Percentiles rank a stretch among this genome's conserved stretches.
These are phyloP conservation scores for Bassia scoparia DNA, from an alignment of 148 eudicot genomes.

Conservation along the genomic window DNA sequence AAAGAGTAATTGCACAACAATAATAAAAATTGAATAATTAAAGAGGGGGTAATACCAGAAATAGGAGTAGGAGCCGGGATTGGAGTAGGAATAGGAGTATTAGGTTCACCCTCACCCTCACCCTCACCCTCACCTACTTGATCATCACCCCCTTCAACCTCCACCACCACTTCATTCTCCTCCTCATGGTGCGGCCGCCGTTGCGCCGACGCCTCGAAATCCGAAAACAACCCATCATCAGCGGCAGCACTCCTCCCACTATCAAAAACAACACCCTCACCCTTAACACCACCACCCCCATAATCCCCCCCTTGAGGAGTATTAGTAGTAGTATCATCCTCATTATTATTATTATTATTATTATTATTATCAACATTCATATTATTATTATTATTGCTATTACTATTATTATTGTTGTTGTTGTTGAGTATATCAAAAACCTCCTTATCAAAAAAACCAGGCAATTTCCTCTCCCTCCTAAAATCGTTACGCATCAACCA, in stretches of 20 bases:
- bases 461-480: constrained; percentile 74
- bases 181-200: constrained; percentile 13
- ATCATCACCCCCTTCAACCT: background rate
- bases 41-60: constrained; percentile 37
- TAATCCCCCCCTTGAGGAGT: no score
- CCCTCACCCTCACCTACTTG: background rate
- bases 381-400: background rate
- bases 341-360: background rate
- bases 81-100: constrained; percentile 16
- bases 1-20: no score
- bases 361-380: constrained; percentile 5
- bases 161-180: background rate
- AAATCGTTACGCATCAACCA: constrained; percentile 91
- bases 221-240: constrained; percentile 70
- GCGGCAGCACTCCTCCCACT: constrained; percentile 60
- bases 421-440: constrained; percentile 65
- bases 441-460: constrained; percentile 83
- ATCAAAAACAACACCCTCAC: constrained; percentile 47
- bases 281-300: constrained; percentile 21
- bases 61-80: constrained; percentile 46
- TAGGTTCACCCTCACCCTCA: background rate
- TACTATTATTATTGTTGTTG: constrained; percentile 17
- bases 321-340: no score
- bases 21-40: background rate
- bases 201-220: constrained; percentile 38